phyloP scores from a whole-genome alignment of 1,139 yeast genomes.

The Scheffersomyces cryptocercus region DNA sequence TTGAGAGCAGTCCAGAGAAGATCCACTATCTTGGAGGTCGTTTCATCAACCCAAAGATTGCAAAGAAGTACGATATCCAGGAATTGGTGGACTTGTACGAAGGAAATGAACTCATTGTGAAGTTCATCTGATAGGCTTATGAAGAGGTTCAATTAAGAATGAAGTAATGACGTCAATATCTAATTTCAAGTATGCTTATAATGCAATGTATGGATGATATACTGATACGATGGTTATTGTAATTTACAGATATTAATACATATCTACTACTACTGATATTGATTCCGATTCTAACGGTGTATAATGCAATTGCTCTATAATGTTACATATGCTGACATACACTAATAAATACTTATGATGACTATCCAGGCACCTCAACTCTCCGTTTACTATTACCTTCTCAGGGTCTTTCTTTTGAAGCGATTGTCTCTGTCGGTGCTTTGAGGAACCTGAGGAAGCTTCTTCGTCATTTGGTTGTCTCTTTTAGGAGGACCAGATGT shows the following conservation, averaged over 20 bases:
- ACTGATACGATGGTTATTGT: background rate
- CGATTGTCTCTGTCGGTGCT: slow-evolving; percentile 1
- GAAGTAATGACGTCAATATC: background rate
- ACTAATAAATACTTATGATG: no score
- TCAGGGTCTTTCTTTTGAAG: slow-evolving; percentile 1
- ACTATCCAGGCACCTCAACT: no score
- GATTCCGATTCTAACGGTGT: no score
- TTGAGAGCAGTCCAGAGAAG: slow-evolving; percentile 22
- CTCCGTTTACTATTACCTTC: background rate
- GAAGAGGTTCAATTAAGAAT: background rate
- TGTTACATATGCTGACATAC: no score
- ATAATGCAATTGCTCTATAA: no score
- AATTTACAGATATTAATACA: no score
- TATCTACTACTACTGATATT: no score
- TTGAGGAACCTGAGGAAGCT: slow-evolving; percentile 2
- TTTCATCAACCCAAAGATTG: slow-evolving; percentile 66
- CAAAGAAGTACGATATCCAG: slow-evolving; percentile 69
- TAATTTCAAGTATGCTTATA: background rate
- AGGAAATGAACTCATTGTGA: slow-evolving; percentile 41
- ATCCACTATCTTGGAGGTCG: slow-evolving; percentile 89
- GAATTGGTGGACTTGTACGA: slow-evolving; percentile 33
- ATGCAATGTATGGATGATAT: slow-evolving; percentile 4
- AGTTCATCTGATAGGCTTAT: slow-evolving; percentile 16
- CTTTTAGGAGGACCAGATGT: background rate
- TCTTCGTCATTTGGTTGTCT: background rate